phyloP scores from a whole-genome alignment of 2,329 filamentous ascomycete genomes.

The Emericellopsis atlantica region DNA sequence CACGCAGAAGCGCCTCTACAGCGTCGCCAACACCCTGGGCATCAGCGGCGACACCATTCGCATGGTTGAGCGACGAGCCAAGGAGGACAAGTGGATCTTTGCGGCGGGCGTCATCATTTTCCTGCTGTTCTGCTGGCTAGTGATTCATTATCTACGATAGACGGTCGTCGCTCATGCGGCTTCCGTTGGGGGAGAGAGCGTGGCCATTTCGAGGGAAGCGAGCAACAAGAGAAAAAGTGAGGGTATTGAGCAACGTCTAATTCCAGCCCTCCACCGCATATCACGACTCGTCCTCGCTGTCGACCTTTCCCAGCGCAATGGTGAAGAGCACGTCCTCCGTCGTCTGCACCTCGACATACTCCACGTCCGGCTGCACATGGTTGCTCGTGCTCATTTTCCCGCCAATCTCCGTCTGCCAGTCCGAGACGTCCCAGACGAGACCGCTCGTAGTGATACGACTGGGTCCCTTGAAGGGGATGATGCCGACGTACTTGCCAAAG shows the following conservation, averaged over 20 bases:
- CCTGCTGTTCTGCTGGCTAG: conserved; percentile 83
- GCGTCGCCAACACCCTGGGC: conserved; percentile 84
- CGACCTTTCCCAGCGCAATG: conserved; percentile 41
- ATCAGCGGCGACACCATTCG: conserved; percentile 92
- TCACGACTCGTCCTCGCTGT: conserved; percentile 17
- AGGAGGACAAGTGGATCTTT: conserved; percentile 98
- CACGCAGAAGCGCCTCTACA: conserved; percentile 83
- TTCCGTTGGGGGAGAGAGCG: neutral
- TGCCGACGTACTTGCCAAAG: conserved; percentile 72
- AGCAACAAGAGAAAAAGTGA: neutral
- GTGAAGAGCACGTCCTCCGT: conserved; percentile 61
- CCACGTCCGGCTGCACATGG: conserved; percentile 48
- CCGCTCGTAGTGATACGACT: conserved; percentile 69
- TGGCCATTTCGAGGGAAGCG: neutral
- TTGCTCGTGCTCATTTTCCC: conserved; percentile 71
- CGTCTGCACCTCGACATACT: conserved; percentile 50
- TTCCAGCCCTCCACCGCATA: neutral
- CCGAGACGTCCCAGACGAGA: conserved; percentile 78
- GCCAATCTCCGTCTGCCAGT: conserved; percentile 70
- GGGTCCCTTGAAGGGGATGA: conserved; percentile 72
- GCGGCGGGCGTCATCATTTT: conserved; percentile 77
- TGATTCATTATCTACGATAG: conserved; percentile 65
- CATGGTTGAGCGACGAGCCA: conserved; percentile 85
- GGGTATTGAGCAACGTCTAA: neutral
- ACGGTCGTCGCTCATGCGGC: neutral